Conservation (phyloP, 495 filamentous ascomycete genomes). For the Aspergillus leporis region DNA sequence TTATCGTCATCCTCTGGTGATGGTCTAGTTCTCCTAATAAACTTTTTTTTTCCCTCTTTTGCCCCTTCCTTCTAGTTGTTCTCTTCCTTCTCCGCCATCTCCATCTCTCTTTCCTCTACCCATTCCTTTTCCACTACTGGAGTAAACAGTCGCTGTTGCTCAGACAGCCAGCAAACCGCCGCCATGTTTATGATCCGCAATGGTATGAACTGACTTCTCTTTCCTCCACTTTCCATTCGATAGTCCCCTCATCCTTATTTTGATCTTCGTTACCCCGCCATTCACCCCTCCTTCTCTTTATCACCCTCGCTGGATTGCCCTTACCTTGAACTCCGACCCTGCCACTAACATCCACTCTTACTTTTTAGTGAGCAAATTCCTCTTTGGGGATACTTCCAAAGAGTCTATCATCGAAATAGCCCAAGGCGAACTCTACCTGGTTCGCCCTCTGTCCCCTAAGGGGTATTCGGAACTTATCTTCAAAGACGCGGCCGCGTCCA, state of each 20-base stretch:
- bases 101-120: slow-evolving; percentile 4
- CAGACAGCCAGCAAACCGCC: slow-evolving; percentile 35
- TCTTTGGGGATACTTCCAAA: slow-evolving; percentile 91
- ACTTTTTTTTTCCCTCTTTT: slow-evolving; percentile 1
- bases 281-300: slow-evolving; percentile 33
- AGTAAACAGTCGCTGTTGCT: slow-evolving; percentile 28
- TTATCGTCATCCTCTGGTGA: slow-evolving; percentile 5
- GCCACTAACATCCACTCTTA: slow-evolving; percentile 21
- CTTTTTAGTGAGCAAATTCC: slow-evolving; percentile 75
- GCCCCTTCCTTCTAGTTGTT: slow-evolving; percentile 5
- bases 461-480: slow-evolving; percentile 98
- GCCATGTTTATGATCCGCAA: slow-evolving; percentile 76
- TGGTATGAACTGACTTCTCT: slow-evolving; percentile 45
- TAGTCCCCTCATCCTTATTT: slow-evolving; percentile 2
- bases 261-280: slow-evolving; percentile 25
- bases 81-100: slow-evolving; percentile 1
- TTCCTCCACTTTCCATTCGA: slow-evolving; percentile 15
- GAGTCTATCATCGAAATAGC: slow-evolving; percentile 92
- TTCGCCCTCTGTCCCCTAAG: slow-evolving; percentile 91
- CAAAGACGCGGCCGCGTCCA: slow-evolving; percentile 90
- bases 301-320: slow-evolving; percentile 4
- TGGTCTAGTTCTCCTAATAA: background rate
- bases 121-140: slow-evolving; percentile 10
- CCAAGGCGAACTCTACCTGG: slow-evolving; percentile 94
- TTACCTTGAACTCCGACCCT: background rate